A percentile compares a stretch with the other conserved stretches of the same genome.
Evolutionary conservation across 495 filamentous ascomycete genomes (phyloP).

Genomic region (Penicillium nucicola): DNA sequence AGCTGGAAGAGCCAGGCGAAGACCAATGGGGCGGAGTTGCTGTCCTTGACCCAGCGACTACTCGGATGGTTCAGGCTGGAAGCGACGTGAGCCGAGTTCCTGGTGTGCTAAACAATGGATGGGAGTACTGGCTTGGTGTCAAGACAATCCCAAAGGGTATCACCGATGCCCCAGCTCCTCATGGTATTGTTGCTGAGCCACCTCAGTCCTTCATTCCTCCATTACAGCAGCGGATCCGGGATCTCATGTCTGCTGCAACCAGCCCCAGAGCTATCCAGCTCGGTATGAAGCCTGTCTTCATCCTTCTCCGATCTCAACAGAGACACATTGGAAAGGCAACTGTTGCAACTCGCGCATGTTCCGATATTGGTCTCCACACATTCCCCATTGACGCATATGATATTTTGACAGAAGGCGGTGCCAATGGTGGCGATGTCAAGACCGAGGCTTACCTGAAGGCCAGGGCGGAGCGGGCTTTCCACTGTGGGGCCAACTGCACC

Average conservation of each 20-base stretch:
- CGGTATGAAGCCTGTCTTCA: constrained; percentile 79
- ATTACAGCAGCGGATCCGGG: constrained; percentile 72
- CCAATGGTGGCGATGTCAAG: constrained; percentile 85
- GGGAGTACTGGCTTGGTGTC: constrained; percentile 82
- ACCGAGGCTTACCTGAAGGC: constrained; percentile 86
- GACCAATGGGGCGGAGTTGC: constrained; percentile 81
- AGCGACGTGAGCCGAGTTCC: constrained; percentile 76
- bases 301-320: constrained; percentile 85
- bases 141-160: constrained; percentile 52
- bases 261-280: constrained; percentile 84
- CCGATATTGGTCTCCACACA: constrained; percentile 84
- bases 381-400: constrained; percentile 92
- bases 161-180: constrained; percentile 32
- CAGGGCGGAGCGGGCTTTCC: constrained; percentile 81
- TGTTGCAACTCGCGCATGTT: constrained; percentile 69
- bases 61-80: constrained; percentile 84
- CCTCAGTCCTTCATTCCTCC: constrained; percentile 57
- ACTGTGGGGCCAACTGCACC: constrained; percentile 79
- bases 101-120: constrained; percentile 65
- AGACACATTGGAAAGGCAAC: constrained; percentile 87
- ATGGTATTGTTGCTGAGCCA: constrained; percentile 44
- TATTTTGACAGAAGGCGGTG: constrained; percentile 83
- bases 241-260: constrained; percentile 83
- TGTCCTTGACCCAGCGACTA: constrained; percentile 76
- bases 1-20: constrained; percentile 55